Base-by-base conservation (phyloP, 2,329 filamentous ascomycete species). In the Chrysoporthe austroafricana region DNA sequence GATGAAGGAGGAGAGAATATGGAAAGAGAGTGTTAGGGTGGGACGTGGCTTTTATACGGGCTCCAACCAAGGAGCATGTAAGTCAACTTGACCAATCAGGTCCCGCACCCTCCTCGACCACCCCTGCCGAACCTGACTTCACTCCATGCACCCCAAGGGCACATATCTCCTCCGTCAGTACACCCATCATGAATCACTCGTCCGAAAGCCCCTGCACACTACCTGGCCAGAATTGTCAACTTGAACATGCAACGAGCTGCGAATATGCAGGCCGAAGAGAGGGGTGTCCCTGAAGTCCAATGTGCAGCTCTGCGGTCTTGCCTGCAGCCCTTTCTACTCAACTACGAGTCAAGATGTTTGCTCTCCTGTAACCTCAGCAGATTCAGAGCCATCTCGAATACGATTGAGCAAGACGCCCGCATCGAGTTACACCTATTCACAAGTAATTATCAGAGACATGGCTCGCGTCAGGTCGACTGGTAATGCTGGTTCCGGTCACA, bases 41-140 rank as follows among this genome's bases (percentile, higher is more conserved):
- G 68, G 44, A 50, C 43, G 57, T 62, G 66, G 68, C 59, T 66
- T 68, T 68, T 70, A 70, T 70, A 70, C 63, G 62, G 46, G 59
- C 39, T 36, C 57, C 59, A 52, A 50, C 46, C 58, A 54, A 36
- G 66, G 62, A 63, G 61, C 44, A 63, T 52, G 59, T 63, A 16
- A 59, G 61, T 65, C 62, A 60, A 46, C 3, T 43, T 63, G 54
- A 21, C 68, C 68, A 70, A 70, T 70, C 62, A 70, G n/a, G 4
- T 21, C 26, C 59, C 39, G 16, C 63, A n/a, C 42, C 32, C 36
- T 50, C 66, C 58, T 66, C 63, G 21, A 63, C 57, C 57, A 16
- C 59, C 68, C 68, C 62, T 67, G 68, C 63, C 52, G 46, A 26
- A 59, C 21, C 43, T 59, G n/a, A 68, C 65, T 62, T 65, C 62